phyloP scores from a whole-genome alignment of 805 yeast genomes.

The Priceomyces melissophilus region DNA sequence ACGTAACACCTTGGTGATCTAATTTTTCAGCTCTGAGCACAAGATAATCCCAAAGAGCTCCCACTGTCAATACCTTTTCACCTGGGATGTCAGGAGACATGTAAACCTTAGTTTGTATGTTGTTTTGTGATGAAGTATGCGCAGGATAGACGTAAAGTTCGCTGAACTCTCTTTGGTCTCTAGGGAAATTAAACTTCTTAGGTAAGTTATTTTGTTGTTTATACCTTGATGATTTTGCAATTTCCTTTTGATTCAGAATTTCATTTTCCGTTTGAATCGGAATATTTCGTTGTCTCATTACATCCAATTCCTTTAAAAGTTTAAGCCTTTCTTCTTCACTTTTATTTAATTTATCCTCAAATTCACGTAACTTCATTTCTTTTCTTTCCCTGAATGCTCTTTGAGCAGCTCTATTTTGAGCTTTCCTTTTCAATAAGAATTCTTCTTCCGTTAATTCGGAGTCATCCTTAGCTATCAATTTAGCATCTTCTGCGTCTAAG shows the following conservation, averaged over 20 bases:
- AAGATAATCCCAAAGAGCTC: slow-evolving; percentile 83
- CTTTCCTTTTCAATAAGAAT: slow-evolving; percentile 57
- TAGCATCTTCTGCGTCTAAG: slow-evolving; percentile 35
- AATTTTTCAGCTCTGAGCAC: slow-evolving; percentile 43
- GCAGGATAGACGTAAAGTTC: slow-evolving; percentile 23
- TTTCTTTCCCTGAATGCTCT: slow-evolving; percentile 82
- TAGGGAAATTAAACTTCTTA: slow-evolving; percentile 31
- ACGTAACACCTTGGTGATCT: slow-evolving; percentile 41
- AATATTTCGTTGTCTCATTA: slow-evolving; percentile 50
- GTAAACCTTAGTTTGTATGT: slow-evolving; percentile 27
- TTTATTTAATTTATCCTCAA: slow-evolving; percentile 54
- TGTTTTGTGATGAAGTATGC: slow-evolving; percentile 20
- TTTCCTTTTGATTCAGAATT: slow-evolving; percentile 32
- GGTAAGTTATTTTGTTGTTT: neutral
- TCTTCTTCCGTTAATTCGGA: slow-evolving; percentile 38
- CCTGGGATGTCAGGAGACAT: slow-evolving; percentile 37
- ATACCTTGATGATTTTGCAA: slow-evolving; percentile 1
- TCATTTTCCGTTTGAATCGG: slow-evolving; percentile 63
- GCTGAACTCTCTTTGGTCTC: slow-evolving; percentile 32
- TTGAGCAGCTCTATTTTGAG: slow-evolving; percentile 85
- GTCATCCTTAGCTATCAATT: slow-evolving; percentile 35
- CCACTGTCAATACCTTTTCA: slow-evolving; percentile 57
- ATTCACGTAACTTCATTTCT: slow-evolving; percentile 66
- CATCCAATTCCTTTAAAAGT: slow-evolving; percentile 48
- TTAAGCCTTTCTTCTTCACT: slow-evolving; percentile 54